Conservation (phyloP, 805 yeast genomes). For the Candida insectalens region DNA sequence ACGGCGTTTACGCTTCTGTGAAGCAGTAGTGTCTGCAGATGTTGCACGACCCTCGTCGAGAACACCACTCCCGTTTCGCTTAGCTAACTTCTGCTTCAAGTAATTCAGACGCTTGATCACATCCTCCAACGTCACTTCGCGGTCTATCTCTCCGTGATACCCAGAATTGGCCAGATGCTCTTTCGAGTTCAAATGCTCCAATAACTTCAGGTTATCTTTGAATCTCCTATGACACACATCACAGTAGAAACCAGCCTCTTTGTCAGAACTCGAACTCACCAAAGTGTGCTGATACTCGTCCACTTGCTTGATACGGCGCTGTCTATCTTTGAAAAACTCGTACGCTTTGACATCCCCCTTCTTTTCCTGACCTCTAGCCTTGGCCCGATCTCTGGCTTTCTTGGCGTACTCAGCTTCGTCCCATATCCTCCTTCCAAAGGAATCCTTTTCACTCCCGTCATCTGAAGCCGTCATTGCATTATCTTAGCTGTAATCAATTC, state of each 20-base stretch:
- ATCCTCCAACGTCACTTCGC: constrained; percentile 1
- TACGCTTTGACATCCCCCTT: constrained; percentile 4
- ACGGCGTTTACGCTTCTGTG: no score
- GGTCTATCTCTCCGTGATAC: background rate
- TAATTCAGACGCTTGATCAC: constrained; percentile 1
- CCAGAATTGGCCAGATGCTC: constrained; percentile 46
- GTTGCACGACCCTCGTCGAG: no score
- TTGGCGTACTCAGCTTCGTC: constrained; percentile 54
- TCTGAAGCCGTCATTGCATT: no score
- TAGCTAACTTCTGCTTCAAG: constrained; percentile 1
- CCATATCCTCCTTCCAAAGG: constrained; percentile 62
- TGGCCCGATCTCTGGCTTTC: constrained; percentile 26
- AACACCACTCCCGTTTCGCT: no score
- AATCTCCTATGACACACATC: constrained; percentile 70
- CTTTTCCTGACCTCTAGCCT: constrained; percentile 11
- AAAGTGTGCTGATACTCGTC: constrained; percentile 15
- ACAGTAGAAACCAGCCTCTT: constrained; percentile 79
- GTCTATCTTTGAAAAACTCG: constrained; percentile 15
- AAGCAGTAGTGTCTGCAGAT: no score
- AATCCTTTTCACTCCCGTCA: constrained; percentile 13
- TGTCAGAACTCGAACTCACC: constrained; percentile 17
- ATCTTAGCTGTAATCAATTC: no score
- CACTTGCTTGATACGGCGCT: constrained; percentile 14
- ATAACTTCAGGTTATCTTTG: constrained; percentile 71
- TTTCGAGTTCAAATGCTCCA: constrained; percentile 76